Conservation (phyloP, 352 stramenopile species). For the Achlya hypogyna region DNA sequence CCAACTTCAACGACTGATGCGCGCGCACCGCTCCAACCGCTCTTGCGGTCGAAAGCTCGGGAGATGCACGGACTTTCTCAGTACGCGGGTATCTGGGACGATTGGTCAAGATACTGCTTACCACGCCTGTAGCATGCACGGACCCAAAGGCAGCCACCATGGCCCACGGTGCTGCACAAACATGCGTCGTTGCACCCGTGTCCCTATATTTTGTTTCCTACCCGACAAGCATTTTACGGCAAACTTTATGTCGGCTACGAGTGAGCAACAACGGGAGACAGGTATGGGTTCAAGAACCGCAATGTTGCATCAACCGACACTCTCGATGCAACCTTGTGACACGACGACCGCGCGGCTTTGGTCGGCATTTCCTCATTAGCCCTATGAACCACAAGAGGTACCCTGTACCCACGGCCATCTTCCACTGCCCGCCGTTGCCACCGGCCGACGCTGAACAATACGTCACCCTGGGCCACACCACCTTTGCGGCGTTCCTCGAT, state of each 20-base stretch:
- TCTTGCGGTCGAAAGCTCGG: too few species aligned
- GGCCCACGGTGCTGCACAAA: neutral
- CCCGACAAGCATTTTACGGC: neutral
- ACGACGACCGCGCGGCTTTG: neutral
- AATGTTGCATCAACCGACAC: neutral
- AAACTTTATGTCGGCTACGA: neutral
- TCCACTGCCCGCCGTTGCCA: neutral
- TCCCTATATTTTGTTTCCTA: neutral
- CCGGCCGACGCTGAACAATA: neutral
- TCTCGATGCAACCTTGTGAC: neutral
- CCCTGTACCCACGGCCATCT: neutral
- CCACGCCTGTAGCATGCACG: too few species aligned
- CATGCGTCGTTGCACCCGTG: neutral
- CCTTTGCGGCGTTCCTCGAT: neutral
- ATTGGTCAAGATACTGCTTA: too few species aligned
- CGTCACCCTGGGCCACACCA: neutral
- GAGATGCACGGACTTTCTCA: too few species aligned
- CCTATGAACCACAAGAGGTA: constrained; percentile 1
- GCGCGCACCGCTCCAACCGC: too few species aligned
- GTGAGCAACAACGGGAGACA: neutral
- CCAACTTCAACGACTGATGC: too few species aligned
- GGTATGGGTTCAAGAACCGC: neutral
- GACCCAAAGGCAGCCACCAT: too few species aligned
- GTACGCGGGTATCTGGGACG: too few species aligned
- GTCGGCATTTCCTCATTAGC: neutral